These are phyloP conservation scores for Juglanconis oblonga DNA, from an alignment of 2,329 filamentous ascomycete species.

Conservation along the genomic window DNA sequence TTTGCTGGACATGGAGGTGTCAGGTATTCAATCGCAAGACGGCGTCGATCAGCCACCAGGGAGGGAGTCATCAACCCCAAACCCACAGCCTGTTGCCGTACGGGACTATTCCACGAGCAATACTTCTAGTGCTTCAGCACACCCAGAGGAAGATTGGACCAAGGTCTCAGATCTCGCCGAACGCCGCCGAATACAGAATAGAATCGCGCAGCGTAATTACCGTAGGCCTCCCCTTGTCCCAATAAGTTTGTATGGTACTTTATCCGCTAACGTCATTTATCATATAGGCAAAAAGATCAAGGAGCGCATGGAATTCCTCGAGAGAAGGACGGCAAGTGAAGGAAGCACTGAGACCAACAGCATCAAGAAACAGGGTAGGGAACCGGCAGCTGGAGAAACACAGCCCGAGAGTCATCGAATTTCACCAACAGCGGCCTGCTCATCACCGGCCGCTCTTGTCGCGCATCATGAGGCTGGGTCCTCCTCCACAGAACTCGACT, in stretches of 20 bases:
- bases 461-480: no score
- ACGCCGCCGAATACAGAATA: conserved; percentile 90
- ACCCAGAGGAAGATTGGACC: conserved; percentile 97
- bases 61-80: not conserved
- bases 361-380: conserved; percentile 21
- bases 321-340: conserved; percentile 65
- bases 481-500: no score
- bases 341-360: conserved; percentile 33
- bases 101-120: conserved; percentile 65
- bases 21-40: not conserved
- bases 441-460: not conserved
- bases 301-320: conserved; percentile 80
- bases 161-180: conserved; percentile 97
- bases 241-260: not conserved
- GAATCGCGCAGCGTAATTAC: conserved; percentile 96
- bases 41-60: not conserved
- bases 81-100: conserved; percentile 8
- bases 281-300: conserved; percentile 81
- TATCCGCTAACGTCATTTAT: conserved; percentile 19
- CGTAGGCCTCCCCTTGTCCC: conserved; percentile 48
- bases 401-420: conserved; percentile 22
- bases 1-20: not conserved
- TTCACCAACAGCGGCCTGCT: conserved; percentile 23
- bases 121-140: conserved; percentile 89
- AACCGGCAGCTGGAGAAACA: conserved; percentile 2